Percentiles rank a stretch among this genome's conserved stretches.
phyloP scores from a whole-genome alignment of 2,329 filamentous ascomycete genomes.

The Fusarium sp. region DNA sequence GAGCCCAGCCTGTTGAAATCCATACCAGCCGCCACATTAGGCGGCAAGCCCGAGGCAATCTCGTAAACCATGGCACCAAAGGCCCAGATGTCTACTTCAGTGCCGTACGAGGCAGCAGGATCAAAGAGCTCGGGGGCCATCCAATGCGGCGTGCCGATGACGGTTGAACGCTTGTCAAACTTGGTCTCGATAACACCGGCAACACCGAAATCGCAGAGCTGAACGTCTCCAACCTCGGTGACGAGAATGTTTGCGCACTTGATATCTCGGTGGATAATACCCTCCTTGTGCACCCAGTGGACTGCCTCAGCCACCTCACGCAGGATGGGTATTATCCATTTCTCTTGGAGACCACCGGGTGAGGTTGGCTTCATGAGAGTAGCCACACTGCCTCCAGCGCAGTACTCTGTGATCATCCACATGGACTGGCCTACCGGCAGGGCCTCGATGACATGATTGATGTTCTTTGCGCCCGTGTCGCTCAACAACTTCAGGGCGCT shows the following conservation, averaged over 20 bases:
- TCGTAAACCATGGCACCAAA: slow-evolving; percentile 86
- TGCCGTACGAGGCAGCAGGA: slow-evolving; percentile 72
- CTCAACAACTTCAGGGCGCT: slow-evolving; percentile 78
- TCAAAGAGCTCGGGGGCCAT: slow-evolving; percentile 86
- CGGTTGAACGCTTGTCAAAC: slow-evolving; percentile 81
- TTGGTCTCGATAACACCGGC: slow-evolving; percentile 82
- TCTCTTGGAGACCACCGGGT: slow-evolving; percentile 74
- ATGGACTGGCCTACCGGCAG: slow-evolving; percentile 82
- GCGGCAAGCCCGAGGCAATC: slow-evolving; percentile 82
- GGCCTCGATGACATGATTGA: slow-evolving; percentile 85
- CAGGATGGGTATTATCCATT: slow-evolving; percentile 76
- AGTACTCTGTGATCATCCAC: slow-evolving; percentile 92
- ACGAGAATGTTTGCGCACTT: slow-evolving; percentile 85
- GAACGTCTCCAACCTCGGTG: slow-evolving; percentile 80
- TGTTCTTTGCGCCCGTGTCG: slow-evolving; percentile 79
- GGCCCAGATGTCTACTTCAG: slow-evolving; percentile 85
- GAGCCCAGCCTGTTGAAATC: slow-evolving; percentile 63
- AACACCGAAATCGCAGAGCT: slow-evolving; percentile 88
- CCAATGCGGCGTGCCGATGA: slow-evolving; percentile 87
- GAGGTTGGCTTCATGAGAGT: slow-evolving; percentile 77
- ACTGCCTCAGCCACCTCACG: slow-evolving; percentile 75
- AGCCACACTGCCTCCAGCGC: slow-evolving; percentile 84
- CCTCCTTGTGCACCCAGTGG: slow-evolving; percentile 75
- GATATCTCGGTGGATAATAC: slow-evolving; percentile 78
- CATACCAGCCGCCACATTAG: slow-evolving; percentile 70